phyloP scores from a whole-genome alignment of 148 eudicot species.

The Spergularia bocconei region DNA sequence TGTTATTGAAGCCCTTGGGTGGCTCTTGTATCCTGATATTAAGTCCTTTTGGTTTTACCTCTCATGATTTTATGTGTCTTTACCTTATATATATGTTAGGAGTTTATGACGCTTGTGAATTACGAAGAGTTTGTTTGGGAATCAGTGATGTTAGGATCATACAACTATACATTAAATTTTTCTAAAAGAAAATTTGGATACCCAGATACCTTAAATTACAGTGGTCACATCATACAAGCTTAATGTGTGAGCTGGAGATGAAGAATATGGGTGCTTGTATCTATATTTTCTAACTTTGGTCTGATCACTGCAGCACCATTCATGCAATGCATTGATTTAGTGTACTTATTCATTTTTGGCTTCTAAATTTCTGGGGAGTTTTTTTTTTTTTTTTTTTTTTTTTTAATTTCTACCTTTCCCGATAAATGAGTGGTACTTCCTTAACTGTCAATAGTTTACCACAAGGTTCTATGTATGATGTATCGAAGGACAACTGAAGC shows the following conservation, averaged over 20 bases:
- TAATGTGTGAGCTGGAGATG: constrained; percentile 5
- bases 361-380: not conserved
- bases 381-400: no score
- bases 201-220: not conserved
- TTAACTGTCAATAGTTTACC: constrained; percentile 46
- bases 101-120: not conserved
- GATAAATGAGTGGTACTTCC: constrained; percentile 25
- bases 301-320: not conserved
- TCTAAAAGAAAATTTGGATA: not conserved
- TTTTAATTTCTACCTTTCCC: constrained; percentile 3
- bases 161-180: not conserved
- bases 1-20: constrained; percentile 82
- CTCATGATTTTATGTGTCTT: constrained; percentile 6
- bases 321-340: constrained; percentile 3
- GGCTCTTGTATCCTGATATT: constrained; percentile 79
- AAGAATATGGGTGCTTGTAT: constrained; percentile 1
- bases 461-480: constrained; percentile 31
- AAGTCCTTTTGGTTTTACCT: constrained; percentile 9
- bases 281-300: not conserved
- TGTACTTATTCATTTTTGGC: not conserved
- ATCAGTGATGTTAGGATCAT: not conserved
- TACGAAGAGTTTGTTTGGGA: not conserved
- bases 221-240: not conserved
- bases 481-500: constrained; percentile 35
- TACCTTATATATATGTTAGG: not conserved